These are phyloP conservation scores for Thielaviopsis euricoi DNA, from an alignment of 2,329 filamentous ascomycete genomes.

Conservation along the genomic window DNA sequence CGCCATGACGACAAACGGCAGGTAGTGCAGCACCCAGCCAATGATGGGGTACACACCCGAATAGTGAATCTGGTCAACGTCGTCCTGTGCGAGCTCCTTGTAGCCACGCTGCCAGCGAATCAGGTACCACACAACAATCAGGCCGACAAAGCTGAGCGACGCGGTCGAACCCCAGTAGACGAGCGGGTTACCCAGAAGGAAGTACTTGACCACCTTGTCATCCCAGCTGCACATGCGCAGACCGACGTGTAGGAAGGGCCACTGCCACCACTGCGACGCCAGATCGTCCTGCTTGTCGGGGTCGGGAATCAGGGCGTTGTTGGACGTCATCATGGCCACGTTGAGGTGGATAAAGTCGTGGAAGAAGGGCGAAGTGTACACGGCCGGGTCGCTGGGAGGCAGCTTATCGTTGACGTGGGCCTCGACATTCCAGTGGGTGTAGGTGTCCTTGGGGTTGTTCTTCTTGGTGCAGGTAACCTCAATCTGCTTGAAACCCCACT, in stretches of 20 bases:
- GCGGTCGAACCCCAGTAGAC: constrained; percentile 91
- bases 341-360: constrained; percentile 97
- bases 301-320: constrained; percentile 93
- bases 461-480: constrained; percentile 89
- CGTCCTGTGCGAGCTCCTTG: constrained; percentile 57
- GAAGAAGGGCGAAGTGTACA: constrained; percentile 92
- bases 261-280: constrained; percentile 95
- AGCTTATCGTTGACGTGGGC: constrained; percentile 86
- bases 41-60: constrained; percentile 77
- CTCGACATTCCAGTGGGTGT: constrained; percentile 98
- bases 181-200: constrained; percentile 88
- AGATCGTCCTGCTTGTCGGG: constrained; percentile 98
- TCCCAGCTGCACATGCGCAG: constrained; percentile 99
- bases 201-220: constrained; percentile 91
- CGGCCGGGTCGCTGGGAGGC: constrained; percentile 71
- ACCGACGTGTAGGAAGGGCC: constrained; percentile 88
- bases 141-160: constrained; percentile 54
- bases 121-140: constrained; percentile 67
- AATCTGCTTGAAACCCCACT: constrained; percentile 99
- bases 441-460: constrained; percentile 82
- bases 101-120: constrained; percentile 94
- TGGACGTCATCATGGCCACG: constrained; percentile 99
- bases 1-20: constrained; percentile 93
- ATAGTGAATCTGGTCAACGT: constrained; percentile 92
- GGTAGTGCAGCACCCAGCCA: constrained; percentile 91